Conservation (phyloP, 106 monocot species). For the Dioscorea alata region DNA sequence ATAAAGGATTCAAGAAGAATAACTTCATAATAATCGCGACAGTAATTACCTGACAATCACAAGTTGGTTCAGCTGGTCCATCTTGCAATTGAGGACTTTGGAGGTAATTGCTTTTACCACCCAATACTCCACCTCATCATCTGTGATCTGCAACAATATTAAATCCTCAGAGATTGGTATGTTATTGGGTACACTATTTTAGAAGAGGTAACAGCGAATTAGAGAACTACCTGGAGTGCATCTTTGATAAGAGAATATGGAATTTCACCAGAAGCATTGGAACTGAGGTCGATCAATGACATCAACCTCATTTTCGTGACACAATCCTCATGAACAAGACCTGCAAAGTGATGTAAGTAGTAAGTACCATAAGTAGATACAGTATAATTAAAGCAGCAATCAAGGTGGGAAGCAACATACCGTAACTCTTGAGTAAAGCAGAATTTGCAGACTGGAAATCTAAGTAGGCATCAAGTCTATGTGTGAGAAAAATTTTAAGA, state of each 20-base stretch:
- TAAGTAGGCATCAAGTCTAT: slow-evolving; percentile 80
- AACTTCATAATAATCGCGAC: neutral
- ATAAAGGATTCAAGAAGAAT: slow-evolving; percentile 2
- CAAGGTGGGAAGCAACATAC: slow-evolving; percentile 21
- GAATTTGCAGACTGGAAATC: slow-evolving; percentile 67
- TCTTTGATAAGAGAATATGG: slow-evolving; percentile 79
- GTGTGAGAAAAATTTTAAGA: slow-evolving; percentile 77
- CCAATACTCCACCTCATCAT: slow-evolving; percentile 94
- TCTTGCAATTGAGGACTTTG: slow-evolving; percentile 81
- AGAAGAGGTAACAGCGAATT: neutral
- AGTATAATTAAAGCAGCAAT: neutral
- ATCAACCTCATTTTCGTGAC: slow-evolving; percentile 85
- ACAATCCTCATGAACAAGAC: slow-evolving; percentile 88
- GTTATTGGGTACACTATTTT: no score
- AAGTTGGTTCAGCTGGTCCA: slow-evolving; percentile 86
- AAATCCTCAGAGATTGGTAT: no score
- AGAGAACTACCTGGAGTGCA: slow-evolving; percentile 51
- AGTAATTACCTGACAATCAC: slow-evolving; percentile 65
- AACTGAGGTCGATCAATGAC: slow-evolving; percentile 74
- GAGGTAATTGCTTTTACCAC: slow-evolving; percentile 78
- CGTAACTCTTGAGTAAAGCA: slow-evolving; percentile 62
- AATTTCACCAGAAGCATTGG: slow-evolving; percentile 46
- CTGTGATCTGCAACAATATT: slow-evolving; percentile 44
- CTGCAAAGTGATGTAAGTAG: slow-evolving; percentile 9
- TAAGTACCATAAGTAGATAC: neutral